Conservation (phyloP, 2,329 filamentous ascomycete species). For the Diaporthe australafricana region DNA sequence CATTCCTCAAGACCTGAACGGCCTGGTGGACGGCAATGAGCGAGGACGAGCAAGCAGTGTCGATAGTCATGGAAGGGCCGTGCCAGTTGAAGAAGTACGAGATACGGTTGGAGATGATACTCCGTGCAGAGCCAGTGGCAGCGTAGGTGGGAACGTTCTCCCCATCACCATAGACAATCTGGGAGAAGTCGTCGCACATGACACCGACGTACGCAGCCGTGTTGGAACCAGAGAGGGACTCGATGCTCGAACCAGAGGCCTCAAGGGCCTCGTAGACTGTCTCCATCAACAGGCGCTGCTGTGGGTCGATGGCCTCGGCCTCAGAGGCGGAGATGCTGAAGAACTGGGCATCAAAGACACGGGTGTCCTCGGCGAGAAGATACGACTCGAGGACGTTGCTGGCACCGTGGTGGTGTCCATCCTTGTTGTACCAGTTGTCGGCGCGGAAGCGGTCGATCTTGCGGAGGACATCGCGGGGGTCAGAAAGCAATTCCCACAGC, state of each 20-base stretch:
- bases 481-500: constrained; percentile 50
- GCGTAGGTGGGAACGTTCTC: constrained; percentile 43
- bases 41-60: constrained; percentile 57
- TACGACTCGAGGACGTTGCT: constrained; percentile 44
- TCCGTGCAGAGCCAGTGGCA: constrained; percentile 46
- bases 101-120: constrained; percentile 50
- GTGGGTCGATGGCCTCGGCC: constrained; percentile 39
- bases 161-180: constrained; percentile 34
- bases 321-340: constrained; percentile 42
- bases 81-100: constrained; percentile 54
- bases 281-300: constrained; percentile 38
- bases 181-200: constrained; percentile 43
- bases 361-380: constrained; percentile 25
- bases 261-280: constrained; percentile 43
- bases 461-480: constrained; percentile 39
- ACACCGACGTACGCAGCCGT: constrained; percentile 46
- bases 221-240: constrained; percentile 39
- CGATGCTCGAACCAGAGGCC: constrained; percentile 38
- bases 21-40: constrained; percentile 54
- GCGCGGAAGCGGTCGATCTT: constrained; percentile 42
- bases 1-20: constrained; percentile 47
- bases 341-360: constrained; percentile 43
- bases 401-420: constrained; percentile 44
- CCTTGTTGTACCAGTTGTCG: constrained; percentile 42
- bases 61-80: constrained; percentile 54